Evolutionary conservation across 2,329 filamentous ascomycete genomes (phyloP).

Genomic region (Cadophora gregata): DNA sequence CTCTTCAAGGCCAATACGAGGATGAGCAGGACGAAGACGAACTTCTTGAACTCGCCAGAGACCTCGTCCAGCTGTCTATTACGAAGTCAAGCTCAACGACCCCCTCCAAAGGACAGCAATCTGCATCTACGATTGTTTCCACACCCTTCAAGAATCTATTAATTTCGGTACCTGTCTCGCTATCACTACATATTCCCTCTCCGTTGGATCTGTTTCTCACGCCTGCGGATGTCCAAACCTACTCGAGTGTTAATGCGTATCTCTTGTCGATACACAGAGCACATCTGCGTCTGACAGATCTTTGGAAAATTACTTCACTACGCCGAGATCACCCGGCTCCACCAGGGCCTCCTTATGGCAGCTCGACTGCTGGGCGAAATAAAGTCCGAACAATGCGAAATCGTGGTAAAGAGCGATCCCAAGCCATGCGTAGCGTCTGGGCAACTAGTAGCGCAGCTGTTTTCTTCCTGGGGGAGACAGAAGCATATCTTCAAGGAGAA

Average conservation of each 20-base stretch:
- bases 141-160: constrained; percentile 80
- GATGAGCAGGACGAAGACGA: constrained; percentile 81
- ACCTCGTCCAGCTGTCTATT: constrained; percentile 72
- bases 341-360: constrained; percentile 67
- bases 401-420: constrained; percentile 66
- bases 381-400: constrained; percentile 67
- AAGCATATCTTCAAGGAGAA: constrained; percentile 88
- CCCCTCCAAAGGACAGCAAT: constrained; percentile 41
- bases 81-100: constrained; percentile 53
- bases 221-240: constrained; percentile 75
- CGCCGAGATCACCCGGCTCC: constrained; percentile 79
- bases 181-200: constrained; percentile 75
- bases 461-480: constrained; percentile 87
- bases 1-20: constrained; percentile 70
- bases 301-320: constrained; percentile 86
- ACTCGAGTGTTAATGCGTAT: constrained; percentile 87
- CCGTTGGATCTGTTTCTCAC: constrained; percentile 89
- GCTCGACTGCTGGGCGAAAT: constrained; percentile 62
- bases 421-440: constrained; percentile 83
- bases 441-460: constrained; percentile 85
- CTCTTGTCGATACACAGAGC: constrained; percentile 84
- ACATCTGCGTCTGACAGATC: constrained; percentile 80
- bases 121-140: constrained; percentile 33
- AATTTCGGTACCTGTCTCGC: constrained; percentile 74
- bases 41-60: constrained; percentile 80